Evolutionary conservation across 768 basidiomycete species (phyloP), one percentile per base, ranked within the genome.

Genomic region (Pleurotus pulmonarius): DNA sequence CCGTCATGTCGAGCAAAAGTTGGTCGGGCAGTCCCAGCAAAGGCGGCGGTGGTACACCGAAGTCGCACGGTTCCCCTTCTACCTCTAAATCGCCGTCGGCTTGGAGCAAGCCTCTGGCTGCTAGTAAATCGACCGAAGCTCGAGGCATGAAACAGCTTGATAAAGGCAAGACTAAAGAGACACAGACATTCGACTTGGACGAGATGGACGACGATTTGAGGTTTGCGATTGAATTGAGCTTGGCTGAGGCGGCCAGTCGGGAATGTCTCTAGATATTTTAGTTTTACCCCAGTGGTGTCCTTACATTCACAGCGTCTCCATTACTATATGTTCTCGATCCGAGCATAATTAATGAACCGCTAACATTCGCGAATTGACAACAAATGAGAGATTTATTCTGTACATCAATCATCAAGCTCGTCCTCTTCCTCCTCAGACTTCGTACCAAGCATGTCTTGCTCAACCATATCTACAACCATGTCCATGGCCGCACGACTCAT

Each of bases 401-500:
- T 63, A 22, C 64, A 39, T 49, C 26, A 58, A 40, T 59, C 58
- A 49, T 53, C 49, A 20, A 59, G 25, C 41, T 59, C 59, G 29
- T 59, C 59, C 38, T 59, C 59, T 47, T 41, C 57, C 22, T 51
- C 57, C 13, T 29, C 22, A 11, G 16, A 16, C 12, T 37, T 13
- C 13, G 66, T 67, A 5, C 74, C 77, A 18, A 76, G 61, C 55
- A 86, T 61, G 55, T 84, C 84, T 1, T 72, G 75, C 61, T 79
- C 76, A 4, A 88, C 75, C 72, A 88, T 83, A 8, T 78, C 82
- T 9, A 85, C 81, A 3, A 80, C 86, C 73, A 82, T 79, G n/a
- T 87, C 76, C 45, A 89, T 73, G 1, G 82, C 82, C 2, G 83
- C 82, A 49, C 77, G 80, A n/a, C 82, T 83, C 81, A 89, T 85